phyloP scores from a whole-genome alignment of 352 stramenopile species.

The Pythium sp. region DNA sequence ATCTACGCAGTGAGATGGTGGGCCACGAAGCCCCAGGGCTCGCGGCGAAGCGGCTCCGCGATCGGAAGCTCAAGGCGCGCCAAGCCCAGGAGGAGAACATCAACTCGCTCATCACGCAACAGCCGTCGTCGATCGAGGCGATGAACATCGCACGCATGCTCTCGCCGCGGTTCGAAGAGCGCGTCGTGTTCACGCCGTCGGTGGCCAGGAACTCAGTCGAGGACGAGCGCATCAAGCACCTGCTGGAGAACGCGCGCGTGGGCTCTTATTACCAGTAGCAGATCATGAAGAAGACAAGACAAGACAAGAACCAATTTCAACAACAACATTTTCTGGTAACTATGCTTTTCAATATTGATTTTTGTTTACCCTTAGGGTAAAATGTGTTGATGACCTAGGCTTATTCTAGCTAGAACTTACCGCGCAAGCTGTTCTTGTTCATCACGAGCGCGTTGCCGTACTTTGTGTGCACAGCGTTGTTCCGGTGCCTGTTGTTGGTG shows the following conservation, averaged over 20 bases:
- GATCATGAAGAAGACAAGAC: background rate
- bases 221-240: conserved; percentile 55
- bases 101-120: conserved; percentile 60
- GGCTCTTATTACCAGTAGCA: conserved; percentile 67
- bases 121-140: conserved; percentile 69
- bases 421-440: conserved; percentile 55
- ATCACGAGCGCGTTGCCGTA: conserved; percentile 63
- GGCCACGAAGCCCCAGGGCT: conserved; percentile 32
- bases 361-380: background rate
- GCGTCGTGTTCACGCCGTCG: conserved; percentile 43
- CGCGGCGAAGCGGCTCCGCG: conserved; percentile 43
- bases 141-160: conserved; percentile 84
- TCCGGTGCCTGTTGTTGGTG: conserved; percentile 43
- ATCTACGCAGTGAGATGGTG: conserved; percentile 28
- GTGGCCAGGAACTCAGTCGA: conserved; percentile 51
- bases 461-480: conserved; percentile 54
- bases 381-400: background rate
- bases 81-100: conserved; percentile 48
- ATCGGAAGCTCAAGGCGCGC: conserved; percentile 45
- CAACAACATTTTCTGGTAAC: background rate
- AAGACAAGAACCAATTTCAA: background rate
- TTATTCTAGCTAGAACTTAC: conserved; percentile 33
- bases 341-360: conserved; percentile 4
- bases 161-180: conserved; percentile 67
- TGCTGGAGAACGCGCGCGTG: conserved; percentile 51